phyloP scores from a whole-genome alignment of 2,329 filamentous ascomycete species.

The Fusarium penzigii region DNA sequence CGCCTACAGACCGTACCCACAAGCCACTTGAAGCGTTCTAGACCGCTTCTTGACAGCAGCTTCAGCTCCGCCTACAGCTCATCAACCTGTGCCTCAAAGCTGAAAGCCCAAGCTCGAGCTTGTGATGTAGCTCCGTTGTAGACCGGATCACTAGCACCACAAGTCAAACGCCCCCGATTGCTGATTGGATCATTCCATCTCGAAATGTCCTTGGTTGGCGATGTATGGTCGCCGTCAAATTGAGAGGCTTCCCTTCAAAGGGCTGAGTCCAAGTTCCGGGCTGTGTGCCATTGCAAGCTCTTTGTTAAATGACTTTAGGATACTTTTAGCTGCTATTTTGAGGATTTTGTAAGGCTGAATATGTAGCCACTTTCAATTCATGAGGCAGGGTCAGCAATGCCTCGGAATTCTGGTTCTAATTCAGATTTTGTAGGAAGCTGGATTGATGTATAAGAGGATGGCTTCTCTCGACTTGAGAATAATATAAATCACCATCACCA shows the following conservation, averaged over 20 bases:
- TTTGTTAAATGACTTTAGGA: no score
- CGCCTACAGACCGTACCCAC: no score
- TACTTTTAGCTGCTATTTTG: not conserved
- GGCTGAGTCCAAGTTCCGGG: no score
- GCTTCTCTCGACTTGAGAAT: not conserved
- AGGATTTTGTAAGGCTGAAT: not conserved
- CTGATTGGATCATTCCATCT: not conserved
- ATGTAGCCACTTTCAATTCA: not conserved
- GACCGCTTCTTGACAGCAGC: no score
- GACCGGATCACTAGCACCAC: not conserved
- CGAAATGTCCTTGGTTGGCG: not conserved
- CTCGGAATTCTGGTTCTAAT: not conserved
- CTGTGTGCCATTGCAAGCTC: no score
- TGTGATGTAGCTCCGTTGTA: not conserved
- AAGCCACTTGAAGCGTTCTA: no score
- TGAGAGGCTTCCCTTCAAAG: no score
- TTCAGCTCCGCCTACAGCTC: no score
- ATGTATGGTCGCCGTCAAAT: no score
- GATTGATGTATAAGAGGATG: no score
- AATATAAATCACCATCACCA: not conserved
- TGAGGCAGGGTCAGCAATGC: not conserved
- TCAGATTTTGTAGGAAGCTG: not conserved
- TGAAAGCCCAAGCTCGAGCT: not conserved
- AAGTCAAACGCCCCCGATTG: not conserved
- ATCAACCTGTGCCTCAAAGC: not conserved